A percentile compares a stretch with the other conserved stretches of the same genome.
Conservation (phyloP, 2,329 filamentous ascomycete species). For the Lasiodiplodia sp. region DNA sequence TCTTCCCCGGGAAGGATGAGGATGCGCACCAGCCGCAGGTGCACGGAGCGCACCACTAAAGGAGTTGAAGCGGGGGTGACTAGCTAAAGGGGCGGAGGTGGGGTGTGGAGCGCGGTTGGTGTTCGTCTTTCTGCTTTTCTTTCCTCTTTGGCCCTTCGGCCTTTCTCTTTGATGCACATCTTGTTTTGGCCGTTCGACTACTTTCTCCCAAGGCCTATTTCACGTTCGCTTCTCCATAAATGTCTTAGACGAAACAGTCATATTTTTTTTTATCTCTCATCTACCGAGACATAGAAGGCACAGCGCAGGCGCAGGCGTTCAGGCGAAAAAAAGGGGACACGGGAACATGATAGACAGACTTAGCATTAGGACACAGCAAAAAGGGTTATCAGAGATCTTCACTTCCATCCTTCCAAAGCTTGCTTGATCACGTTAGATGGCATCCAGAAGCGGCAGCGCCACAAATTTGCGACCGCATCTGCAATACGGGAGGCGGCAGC, state of each 20-base stretch:
- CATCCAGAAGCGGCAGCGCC: constrained; percentile 3
- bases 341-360: background rate
- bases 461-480: constrained; percentile 3
- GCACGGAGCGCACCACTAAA: background rate
- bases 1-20: constrained; percentile 57
- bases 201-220: background rate
- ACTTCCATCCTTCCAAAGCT: background rate
- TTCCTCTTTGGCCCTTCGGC: background rate
- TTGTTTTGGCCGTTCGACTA: background rate
- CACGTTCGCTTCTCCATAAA: constrained; percentile 16
- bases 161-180: background rate
- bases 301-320: constrained; percentile 2
- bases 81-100: background rate
- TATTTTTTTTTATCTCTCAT: background rate
- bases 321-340: background rate
- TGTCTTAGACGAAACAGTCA: background rate
- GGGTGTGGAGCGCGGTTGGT: background rate
- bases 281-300: background rate
- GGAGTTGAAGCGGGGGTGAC: background rate
- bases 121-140: background rate
- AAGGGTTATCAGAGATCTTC: constrained; percentile 13
- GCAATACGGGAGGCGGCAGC: background rate
- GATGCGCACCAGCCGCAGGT: constrained; percentile 19
- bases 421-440: background rate
- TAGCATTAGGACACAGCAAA: background rate